These are phyloP conservation scores for Arthrinium phaeospermum DNA, from an alignment of 2,329 filamentous ascomycete genomes.

Conservation along the genomic window DNA sequence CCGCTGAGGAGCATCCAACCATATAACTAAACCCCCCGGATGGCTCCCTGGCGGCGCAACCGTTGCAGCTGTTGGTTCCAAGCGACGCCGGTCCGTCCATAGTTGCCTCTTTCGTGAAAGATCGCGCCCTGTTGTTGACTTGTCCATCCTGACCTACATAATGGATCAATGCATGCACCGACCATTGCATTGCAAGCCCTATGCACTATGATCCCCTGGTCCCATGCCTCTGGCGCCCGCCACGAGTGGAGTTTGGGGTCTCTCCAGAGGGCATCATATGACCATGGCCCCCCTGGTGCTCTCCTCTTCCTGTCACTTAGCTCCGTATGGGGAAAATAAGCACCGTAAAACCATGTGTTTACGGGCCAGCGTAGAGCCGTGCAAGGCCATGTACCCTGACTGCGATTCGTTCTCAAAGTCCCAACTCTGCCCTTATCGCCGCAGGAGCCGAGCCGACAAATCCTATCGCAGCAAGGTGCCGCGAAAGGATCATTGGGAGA, in stretches of 20 bases:
- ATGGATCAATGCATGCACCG: neutral
- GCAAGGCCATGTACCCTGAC: neutral
- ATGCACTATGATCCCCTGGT: neutral
- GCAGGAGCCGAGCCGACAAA: neutral
- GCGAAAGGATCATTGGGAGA: neutral
- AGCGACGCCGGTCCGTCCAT: neutral
- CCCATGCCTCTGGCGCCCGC: neutral
- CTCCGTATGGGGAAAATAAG: neutral
- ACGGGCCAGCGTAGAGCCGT: neutral
- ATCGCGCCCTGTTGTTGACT: neutral
- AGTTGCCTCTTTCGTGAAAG: neutral
- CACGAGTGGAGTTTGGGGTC: neutral
- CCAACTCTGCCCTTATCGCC: neutral
- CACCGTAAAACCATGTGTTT: neutral
- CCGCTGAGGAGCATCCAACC: neutral
- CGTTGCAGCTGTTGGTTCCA: neutral
- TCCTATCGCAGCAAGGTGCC: neutral
- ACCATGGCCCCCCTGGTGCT: neutral
- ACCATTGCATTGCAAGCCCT: neutral
- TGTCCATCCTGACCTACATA: neutral
- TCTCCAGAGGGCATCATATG: slow-evolving; percentile 1
- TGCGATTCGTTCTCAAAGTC: neutral
- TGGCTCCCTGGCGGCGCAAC: neutral
- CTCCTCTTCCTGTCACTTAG: neutral
- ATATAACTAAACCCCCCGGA: neutral